phyloP scores from a whole-genome alignment of 805 yeast genomes.

The Myxozyma neotropica region DNA sequence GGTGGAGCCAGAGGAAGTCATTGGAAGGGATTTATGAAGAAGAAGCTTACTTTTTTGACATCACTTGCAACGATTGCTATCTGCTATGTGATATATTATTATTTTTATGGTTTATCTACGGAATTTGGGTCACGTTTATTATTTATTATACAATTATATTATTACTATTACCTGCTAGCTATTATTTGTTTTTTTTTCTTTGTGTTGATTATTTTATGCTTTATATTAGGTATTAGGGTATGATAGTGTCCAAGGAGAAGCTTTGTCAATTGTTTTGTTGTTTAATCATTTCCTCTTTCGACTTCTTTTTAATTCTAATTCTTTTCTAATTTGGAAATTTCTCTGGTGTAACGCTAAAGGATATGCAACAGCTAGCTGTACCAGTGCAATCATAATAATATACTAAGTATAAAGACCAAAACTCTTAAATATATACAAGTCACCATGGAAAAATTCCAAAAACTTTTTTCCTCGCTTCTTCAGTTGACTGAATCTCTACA shows the following conservation, averaged over 20 bases:
- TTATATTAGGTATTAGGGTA: not conserved
- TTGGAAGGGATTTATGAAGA: not conserved
- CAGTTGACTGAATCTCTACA: conserved; percentile 52
- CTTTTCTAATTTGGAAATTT: too few species aligned
- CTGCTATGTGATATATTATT: not conserved
- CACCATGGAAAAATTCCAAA: too few species aligned
- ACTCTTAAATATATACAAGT: too few species aligned
- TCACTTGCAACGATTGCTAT: not conserved
- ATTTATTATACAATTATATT: not conserved
- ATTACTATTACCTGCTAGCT: not conserved
- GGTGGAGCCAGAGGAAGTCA: not conserved
- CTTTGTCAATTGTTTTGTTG: not conserved
- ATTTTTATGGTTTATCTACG: not conserved
- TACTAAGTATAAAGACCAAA: too few species aligned
- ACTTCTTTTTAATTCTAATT: not conserved
- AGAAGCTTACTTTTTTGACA: not conserved
- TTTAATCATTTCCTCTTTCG: not conserved
- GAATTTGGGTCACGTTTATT: not conserved
- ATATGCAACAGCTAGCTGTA: too few species aligned
- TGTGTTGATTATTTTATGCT: not conserved
- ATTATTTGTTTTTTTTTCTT: not conserved
- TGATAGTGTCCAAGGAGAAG: too few species aligned
- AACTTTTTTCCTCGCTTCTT: too few species aligned
- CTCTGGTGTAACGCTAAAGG: too few species aligned
- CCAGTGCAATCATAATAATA: too few species aligned